A percentile compares a stretch with the other conserved stretches of the same genome.
Conservation (phyloP, 768 basidiomycete genomes). For the Tulasnella sp. region DNA sequence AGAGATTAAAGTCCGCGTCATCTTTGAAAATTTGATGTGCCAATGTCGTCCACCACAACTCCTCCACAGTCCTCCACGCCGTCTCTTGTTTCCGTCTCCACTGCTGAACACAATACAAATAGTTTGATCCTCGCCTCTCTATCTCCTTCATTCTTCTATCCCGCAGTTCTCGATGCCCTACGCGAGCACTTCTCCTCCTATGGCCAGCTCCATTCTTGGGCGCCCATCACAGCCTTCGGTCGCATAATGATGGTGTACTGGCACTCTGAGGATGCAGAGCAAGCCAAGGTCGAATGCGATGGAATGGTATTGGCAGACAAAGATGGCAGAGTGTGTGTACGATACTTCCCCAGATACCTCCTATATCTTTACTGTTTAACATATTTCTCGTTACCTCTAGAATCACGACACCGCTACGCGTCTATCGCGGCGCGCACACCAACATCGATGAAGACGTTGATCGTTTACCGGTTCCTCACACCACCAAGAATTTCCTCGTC, state of each 20-base stretch:
- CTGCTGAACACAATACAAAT: slow-evolving; percentile 44
- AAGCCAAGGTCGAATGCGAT: slow-evolving; percentile 56
- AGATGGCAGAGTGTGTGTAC: slow-evolving; percentile 28
- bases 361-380: slow-evolving; percentile 17
- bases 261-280: slow-evolving; percentile 49
- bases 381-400: slow-evolving; percentile 39
- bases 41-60: no score
- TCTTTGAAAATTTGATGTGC: no score
- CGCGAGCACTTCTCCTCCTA: slow-evolving; percentile 61
- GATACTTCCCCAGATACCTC: slow-evolving; percentile 14
- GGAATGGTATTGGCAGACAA: slow-evolving; percentile 41
- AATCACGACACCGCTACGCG: slow-evolving; percentile 30
- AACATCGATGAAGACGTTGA: slow-evolving; percentile 32
- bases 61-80: slow-evolving; percentile 3
- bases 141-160: slow-evolving; percentile 68
- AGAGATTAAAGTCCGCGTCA: no score
- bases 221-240: slow-evolving; percentile 69
- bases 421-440: slow-evolving; percentile 65
- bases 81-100: slow-evolving; percentile 7
- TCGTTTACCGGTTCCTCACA: slow-evolving; percentile 29
- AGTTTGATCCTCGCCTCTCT: slow-evolving; percentile 73
- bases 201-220: slow-evolving; percentile 85
- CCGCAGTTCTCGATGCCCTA: slow-evolving; percentile 53
- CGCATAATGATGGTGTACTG: slow-evolving; percentile 76
- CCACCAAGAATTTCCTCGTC: slow-evolving; percentile 82